A percentile compares a stretch with the other conserved stretches of the same genome.
These are phyloP conservation scores for Pythium folliculosum DNA, from an alignment of 352 stramenopile species.

Conservation along the genomic window DNA sequence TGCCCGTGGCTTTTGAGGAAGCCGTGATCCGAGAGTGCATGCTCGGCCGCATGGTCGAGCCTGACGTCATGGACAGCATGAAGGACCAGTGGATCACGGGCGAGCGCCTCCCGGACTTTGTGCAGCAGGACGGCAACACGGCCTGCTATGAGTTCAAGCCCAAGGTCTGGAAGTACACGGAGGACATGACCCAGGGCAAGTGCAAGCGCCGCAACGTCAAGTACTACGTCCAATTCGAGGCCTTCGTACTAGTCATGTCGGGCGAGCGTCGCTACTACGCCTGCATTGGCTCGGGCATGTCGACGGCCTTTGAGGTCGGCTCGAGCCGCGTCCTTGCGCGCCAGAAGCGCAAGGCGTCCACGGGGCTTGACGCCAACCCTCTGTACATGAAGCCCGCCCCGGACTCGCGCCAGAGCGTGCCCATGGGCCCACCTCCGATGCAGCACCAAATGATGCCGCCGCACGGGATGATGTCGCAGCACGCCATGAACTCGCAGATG, in stretches of 20 bases:
- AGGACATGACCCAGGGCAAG: constrained; percentile 88
- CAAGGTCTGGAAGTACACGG: constrained; percentile 89
- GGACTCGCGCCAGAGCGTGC: constrained; percentile 8
- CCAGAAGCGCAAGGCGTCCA: constrained; percentile 82
- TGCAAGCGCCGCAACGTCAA: constrained; percentile 88
- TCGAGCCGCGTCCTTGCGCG: constrained; percentile 81
- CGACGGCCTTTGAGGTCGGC: constrained; percentile 83
- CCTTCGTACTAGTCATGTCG: constrained; percentile 73
- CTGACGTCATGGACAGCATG: constrained; percentile 79
- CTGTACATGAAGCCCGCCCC: constrained; percentile 27
- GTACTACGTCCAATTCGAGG: constrained; percentile 90
- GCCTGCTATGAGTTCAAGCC: constrained; percentile 88
- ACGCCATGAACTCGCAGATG: constrained; percentile 26
- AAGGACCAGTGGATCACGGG: constrained; percentile 87
- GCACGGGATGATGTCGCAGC: constrained; percentile 26
- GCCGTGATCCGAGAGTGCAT: constrained; percentile 84
- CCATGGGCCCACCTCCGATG: constrained; percentile 17
- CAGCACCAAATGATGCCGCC: constrained; percentile 27
- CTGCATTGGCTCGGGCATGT: constrained; percentile 87
- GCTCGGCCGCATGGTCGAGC: constrained; percentile 74
- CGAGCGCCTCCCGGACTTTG: constrained; percentile 82
- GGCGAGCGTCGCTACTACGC: constrained; percentile 81
- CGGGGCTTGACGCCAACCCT: constrained; percentile 39
- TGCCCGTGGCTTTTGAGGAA: constrained; percentile 83
- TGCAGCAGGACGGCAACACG: constrained; percentile 70